Evolutionary conservation across 2,329 filamentous ascomycete genomes (phyloP), one percentile per base, ranked within the genome.

Genomic region (Rhinocladiella mackenziei): DNA sequence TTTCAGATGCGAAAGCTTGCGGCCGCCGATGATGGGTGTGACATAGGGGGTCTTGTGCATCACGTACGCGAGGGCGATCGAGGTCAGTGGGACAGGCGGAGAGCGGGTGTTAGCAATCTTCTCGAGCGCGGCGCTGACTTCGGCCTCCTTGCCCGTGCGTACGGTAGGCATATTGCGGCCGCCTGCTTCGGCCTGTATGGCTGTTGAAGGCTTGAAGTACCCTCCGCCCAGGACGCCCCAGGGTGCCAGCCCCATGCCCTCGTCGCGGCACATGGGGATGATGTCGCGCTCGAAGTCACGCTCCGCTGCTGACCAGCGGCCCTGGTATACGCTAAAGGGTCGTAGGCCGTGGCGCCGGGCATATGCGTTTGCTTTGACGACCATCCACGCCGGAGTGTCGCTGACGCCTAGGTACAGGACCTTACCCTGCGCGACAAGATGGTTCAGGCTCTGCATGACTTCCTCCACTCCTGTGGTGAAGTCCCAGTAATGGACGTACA

Each of bases 251-350:
- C 69, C 78, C 75, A 83, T 82, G 20, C 80, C 80, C 55, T 83
- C 77, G 18, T 72, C 68, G 25, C 70, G 70, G 20, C 65, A 69
- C 81, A 84, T 84, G 29, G 79, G 80, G 29, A 85, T 71, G 56
- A 83, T 80, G 11, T 84, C 80, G 18, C 79, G 72, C 65, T 84
- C 80, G 38, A 84, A 76, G 60, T 87, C 83, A 19, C 83, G 76
- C 31, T 77, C 70, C 1, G 67, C 71, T 11, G 74, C 70, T 19
- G 67, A 76, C 80, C 81, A 86, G 7, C 65, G 68, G 10, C 82
- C 83, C 62, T 84, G 80, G 61, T 84, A 86, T 23, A 85, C 75
- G 20, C 70, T 75, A 65, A 89, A 89, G 26, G 76, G 80, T 1
- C 78, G 77, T 18, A 86, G 71, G 13, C 80, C 81, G 50, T 86